phyloP scores from a whole-genome alignment of 257 asterid genomes.

The Lycium ferocissimum region DNA sequence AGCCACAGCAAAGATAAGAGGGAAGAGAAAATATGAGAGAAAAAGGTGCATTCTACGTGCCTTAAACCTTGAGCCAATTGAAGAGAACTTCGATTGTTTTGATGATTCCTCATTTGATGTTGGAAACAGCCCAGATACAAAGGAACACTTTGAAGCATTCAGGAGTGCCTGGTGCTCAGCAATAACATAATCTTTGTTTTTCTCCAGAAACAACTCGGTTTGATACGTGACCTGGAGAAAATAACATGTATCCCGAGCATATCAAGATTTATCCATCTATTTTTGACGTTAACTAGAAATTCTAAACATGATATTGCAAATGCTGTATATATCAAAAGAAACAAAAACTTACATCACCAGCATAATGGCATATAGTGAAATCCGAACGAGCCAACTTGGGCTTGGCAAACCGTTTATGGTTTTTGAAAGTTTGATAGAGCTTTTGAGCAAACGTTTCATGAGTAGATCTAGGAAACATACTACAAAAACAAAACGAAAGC shows the following conservation, averaged over 20 bases:
- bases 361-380: slow-evolving; percentile 92
- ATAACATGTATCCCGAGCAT: neutral
- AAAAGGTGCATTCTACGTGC: slow-evolving; percentile 42
- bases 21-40: slow-evolving; percentile 23
- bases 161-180: slow-evolving; percentile 97
- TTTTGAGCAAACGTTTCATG: slow-evolving; percentile 97
- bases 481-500: slow-evolving; percentile 43
- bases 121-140: slow-evolving; percentile 84
- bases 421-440: slow-evolving; percentile 87
- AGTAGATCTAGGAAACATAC: slow-evolving; percentile 98
- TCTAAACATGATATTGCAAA: neutral
- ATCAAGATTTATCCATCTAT: neutral
- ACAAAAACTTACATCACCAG: slow-evolving; percentile 87
- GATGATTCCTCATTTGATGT: slow-evolving; percentile 81
- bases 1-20: slow-evolving; percentile 30
- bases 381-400: slow-evolving; percentile 96
- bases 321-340: slow-evolving; percentile 21
- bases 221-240: slow-evolving; percentile 92
- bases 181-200: slow-evolving; percentile 96
- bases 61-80: slow-evolving; percentile 96
- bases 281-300: neutral
- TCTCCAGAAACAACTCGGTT: slow-evolving; percentile 92
- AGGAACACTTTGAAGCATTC: slow-evolving; percentile 82
- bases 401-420: slow-evolving; percentile 91
- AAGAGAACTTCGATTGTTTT: slow-evolving; percentile 93